phyloP scores from a whole-genome alignment of 495 filamentous ascomycete species.

The Penicillium roqueforti region DNA sequence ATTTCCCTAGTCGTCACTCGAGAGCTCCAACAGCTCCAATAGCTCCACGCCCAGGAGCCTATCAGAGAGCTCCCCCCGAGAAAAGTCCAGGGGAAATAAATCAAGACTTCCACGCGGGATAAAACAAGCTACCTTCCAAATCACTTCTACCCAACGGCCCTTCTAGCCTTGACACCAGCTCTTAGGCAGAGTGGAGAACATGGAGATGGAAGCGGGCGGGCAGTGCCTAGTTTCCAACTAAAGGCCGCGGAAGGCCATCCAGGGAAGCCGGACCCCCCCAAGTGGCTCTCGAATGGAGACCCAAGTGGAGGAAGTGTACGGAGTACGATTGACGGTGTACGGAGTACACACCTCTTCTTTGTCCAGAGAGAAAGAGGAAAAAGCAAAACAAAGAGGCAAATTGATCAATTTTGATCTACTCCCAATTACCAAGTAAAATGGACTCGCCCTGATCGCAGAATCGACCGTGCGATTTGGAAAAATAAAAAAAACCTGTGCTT shows the following conservation, averaged over 20 bases:
- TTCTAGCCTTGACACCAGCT: slow-evolving; percentile 10
- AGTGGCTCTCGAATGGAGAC: slow-evolving; percentile 6
- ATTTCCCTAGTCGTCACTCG: slow-evolving; percentile 1
- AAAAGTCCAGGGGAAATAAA: not conserved
- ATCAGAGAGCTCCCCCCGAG: not conserved
- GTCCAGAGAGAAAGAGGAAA: not conserved
- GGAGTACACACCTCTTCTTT: no score
- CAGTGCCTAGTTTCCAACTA: slow-evolving; percentile 20
- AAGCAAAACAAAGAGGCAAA: slow-evolving; percentile 5
- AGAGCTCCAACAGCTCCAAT: not conserved
- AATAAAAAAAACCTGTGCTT: slow-evolving; percentile 7
- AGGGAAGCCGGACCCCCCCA: slow-evolving; percentile 8
- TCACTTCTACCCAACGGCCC: slow-evolving; percentile 4
- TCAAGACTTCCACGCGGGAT: not conserved
- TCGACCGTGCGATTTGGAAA: slow-evolving; percentile 12
- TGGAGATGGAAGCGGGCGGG: slow-evolving; percentile 25
- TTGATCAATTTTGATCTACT: not conserved
- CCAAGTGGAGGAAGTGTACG: not conserved
- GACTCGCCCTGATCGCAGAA: not conserved
- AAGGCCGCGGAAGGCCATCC: slow-evolving; percentile 22
- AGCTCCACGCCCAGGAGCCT: not conserved
- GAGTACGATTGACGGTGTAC: not conserved
- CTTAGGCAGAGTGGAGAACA: slow-evolving; percentile 10
- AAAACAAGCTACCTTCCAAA: not conserved
- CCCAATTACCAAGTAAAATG: not conserved